Evolutionary conservation across 2,329 filamentous ascomycete species (phyloP).

Genomic region (Scolecobasidium constrictum): DNA sequence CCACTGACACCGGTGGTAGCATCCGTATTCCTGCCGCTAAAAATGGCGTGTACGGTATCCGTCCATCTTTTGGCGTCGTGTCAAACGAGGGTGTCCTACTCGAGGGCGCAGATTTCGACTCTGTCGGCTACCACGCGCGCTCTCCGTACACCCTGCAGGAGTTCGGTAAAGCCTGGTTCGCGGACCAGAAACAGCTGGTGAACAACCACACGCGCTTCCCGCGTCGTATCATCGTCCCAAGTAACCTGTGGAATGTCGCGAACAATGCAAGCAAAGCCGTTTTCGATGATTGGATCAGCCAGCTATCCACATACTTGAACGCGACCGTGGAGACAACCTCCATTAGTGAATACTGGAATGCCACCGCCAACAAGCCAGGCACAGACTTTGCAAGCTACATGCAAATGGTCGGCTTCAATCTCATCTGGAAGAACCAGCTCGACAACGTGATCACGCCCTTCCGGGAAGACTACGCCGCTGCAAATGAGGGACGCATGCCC

Average conservation of each 20-base stretch:
- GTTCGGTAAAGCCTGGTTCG: not conserved
- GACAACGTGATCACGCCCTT: constrained; percentile 20
- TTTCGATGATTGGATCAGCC: not conserved
- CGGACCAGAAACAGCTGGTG: not conserved
- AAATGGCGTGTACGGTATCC: constrained; percentile 45
- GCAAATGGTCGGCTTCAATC: constrained; percentile 38
- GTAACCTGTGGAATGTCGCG: not conserved
- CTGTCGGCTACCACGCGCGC: constrained; percentile 13
- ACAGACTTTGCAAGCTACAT: too few relatives aligned
- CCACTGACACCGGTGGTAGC: constrained; percentile 38
- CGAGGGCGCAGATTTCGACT: constrained; percentile 16
- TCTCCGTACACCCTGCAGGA: constrained; percentile 3
- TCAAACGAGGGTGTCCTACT: constrained; percentile 32
- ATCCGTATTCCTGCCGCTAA: constrained; percentile 43
- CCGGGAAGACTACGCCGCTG: not conserved
- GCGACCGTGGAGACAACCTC: not conserved
- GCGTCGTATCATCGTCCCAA: not conserved
- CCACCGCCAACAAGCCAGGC: too few relatives aligned
- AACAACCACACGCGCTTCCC: not conserved
- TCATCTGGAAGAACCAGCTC: too few relatives aligned
- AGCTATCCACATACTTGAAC: not conserved
- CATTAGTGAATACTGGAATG: constrained; percentile 16
- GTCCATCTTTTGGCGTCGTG: constrained; percentile 42
- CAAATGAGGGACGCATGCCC: not conserved
- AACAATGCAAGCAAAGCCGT: not conserved